Evolutionary conservation across 2,329 filamentous ascomycete species (phyloP), one percentile per base, ranked within the genome.

Genomic region (Xylaria sp.): DNA sequence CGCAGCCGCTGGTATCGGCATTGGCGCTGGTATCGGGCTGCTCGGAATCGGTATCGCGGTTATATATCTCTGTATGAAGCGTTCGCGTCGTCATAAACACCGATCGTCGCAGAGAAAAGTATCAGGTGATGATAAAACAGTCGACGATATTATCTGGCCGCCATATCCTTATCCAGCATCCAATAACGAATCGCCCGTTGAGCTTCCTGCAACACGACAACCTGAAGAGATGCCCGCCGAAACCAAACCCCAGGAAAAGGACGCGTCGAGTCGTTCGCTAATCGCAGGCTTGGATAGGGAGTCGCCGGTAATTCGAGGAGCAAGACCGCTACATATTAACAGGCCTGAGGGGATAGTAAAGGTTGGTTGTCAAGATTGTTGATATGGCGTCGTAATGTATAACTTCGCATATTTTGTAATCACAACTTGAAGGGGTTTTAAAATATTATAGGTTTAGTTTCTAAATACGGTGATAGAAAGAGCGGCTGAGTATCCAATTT

Each of bases 111-210:
- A 6, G 19, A 19, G 21, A 19, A 12, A 61, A 42, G 54, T 3
- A 39, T 62, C 47, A 17, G 30, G 17, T 4, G n/a, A 17, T 4
- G 51, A 36, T 8, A n/a, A 54, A 39, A 3, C 4, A 45, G 19
- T 7, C 3, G 8, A 34, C 17, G 53, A 53, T 19, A 24, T 4
- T 12, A 12, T 48, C 14, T 48, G 56, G 64, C 64, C 56, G 42
- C 48, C 51, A 34, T 64, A 64, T 48, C 63, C 9, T 56, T 67
- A 50, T 64, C 56, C 64, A 4, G 67, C 59, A 47, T 64, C 64
- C 6, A 67, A 69, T 27, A 30, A 12, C 11, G 51, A 64, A 32
- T 42, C 36, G 24, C 42, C 64, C 12, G 39, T 67, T 11, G 64
- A 69, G 47, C 60, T 67, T 34, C 47, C 60, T 17, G 34, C 64